Conservation (phyloP, 345 rosid species). For the Trapa bicornis region DNA sequence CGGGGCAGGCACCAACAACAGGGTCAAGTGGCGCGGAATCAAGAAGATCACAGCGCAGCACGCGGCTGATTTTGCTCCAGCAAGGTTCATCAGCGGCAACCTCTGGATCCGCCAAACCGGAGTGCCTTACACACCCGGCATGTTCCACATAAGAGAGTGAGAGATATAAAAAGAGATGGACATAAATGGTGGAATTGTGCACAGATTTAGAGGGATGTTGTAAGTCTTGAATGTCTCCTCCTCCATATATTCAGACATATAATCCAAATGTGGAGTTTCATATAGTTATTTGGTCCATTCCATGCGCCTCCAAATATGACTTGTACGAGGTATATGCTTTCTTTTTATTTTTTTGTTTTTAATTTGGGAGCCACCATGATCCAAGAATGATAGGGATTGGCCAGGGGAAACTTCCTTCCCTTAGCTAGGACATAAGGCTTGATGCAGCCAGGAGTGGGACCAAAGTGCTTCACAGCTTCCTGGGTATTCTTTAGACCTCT, state of each 20-base stretch:
- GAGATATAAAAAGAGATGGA: too few species aligned
- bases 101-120: constrained; percentile 39
- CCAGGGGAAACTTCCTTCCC: constrained; percentile 59
- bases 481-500: constrained; percentile 94
- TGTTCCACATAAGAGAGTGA: constrained; percentile 6
- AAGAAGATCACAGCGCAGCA: constrained; percentile 24
- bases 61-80: constrained; percentile 26
- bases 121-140: constrained; percentile 35
- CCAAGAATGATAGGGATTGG: too few species aligned
- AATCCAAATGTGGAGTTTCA: too few species aligned
- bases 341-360: too few species aligned
- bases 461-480: constrained; percentile 95
- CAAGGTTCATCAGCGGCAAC: constrained; percentile 27
- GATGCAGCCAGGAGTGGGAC: constrained; percentile 84
- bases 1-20: constrained; percentile 25
- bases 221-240: too few species aligned
- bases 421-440: constrained; percentile 77
- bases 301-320: too few species aligned
- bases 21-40: constrained; percentile 62
- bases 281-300: too few species aligned
- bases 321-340: too few species aligned
- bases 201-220: too few species aligned
- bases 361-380: too few species aligned
- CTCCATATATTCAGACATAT: too few species aligned
- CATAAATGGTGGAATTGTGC: too few species aligned